These are phyloP conservation scores for Trifolium pratense DNA, from an alignment of 306 rosid species.

Conservation along the genomic window DNA sequence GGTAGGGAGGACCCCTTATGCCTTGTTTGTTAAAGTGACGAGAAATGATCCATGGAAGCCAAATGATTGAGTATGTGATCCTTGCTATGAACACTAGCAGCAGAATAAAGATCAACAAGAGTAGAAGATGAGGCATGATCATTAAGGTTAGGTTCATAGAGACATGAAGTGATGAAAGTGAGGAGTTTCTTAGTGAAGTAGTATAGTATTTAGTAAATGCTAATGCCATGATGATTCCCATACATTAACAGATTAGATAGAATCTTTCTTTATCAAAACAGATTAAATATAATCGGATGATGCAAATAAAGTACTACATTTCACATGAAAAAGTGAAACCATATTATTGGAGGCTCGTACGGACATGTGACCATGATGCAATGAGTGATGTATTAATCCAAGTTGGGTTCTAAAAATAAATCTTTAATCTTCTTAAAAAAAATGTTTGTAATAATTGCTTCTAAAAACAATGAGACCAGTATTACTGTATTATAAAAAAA, in stretches of 20 bases:
- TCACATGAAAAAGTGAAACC: background rate
- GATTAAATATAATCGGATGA: background rate
- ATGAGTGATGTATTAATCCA: background rate
- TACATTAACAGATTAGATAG: too few relatives aligned
- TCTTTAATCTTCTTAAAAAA: too few relatives aligned
- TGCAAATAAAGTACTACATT: background rate
- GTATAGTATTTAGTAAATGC: background rate
- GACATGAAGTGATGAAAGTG: background rate
- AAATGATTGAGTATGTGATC: background rate
- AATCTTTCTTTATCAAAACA: too few relatives aligned
- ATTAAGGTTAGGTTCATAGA: background rate
- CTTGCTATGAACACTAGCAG: background rate
- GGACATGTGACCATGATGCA: background rate
- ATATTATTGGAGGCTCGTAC: background rate
- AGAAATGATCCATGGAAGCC: background rate
- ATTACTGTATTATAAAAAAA: too few relatives aligned
- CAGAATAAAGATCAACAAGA: background rate
- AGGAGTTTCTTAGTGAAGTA: background rate
- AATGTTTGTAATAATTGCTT: too few relatives aligned
- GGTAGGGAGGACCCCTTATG: background rate
- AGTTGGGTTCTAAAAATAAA: background rate
- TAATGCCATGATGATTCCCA: background rate
- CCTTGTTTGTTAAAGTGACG: background rate
- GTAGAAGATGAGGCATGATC: background rate
- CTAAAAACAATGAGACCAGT: too few relatives aligned